Percentiles rank a stretch among this genome's conserved stretches.
These are phyloP conservation scores for Penicillium rolfsii DNA, from an alignment of 2,329 filamentous ascomycete species.

Conservation along the genomic window DNA sequence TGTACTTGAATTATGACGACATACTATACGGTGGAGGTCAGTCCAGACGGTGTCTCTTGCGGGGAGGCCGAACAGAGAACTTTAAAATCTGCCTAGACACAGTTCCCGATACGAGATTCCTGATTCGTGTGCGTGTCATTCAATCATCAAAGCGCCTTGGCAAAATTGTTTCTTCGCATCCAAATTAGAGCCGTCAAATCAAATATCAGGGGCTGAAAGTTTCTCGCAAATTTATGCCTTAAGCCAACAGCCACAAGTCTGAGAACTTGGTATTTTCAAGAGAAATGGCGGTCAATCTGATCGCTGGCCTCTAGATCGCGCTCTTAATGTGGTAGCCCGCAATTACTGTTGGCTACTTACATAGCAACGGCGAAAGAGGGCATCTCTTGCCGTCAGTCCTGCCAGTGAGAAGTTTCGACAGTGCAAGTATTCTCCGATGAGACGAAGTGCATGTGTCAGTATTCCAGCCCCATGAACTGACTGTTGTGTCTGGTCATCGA, in stretches of 20 bases:
- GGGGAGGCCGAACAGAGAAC: background rate
- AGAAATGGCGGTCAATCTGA: background rate
- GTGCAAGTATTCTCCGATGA: background rate
- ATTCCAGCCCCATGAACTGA: background rate
- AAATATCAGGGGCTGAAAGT: background rate
- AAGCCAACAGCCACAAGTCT: background rate
- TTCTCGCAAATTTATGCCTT: background rate
- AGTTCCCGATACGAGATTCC: background rate
- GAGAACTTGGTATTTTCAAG: background rate
- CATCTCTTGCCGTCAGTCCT: background rate
- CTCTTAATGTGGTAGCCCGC: background rate
- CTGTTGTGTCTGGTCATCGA: background rate
- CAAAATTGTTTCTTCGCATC: background rate
- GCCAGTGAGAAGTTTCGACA: background rate
- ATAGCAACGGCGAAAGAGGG: background rate
- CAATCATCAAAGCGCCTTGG: background rate
- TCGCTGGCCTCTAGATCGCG: background rate
- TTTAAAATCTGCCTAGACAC: background rate
- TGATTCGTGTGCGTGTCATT: background rate
- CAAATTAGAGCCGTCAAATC: background rate
- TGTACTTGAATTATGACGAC: background rate
- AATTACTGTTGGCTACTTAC: background rate
- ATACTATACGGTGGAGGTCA: background rate
- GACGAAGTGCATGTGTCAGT: background rate
- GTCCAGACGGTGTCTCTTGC: background rate